Conservation (phyloP, 257 asterid species). For the Hygrophila difformis region DNA sequence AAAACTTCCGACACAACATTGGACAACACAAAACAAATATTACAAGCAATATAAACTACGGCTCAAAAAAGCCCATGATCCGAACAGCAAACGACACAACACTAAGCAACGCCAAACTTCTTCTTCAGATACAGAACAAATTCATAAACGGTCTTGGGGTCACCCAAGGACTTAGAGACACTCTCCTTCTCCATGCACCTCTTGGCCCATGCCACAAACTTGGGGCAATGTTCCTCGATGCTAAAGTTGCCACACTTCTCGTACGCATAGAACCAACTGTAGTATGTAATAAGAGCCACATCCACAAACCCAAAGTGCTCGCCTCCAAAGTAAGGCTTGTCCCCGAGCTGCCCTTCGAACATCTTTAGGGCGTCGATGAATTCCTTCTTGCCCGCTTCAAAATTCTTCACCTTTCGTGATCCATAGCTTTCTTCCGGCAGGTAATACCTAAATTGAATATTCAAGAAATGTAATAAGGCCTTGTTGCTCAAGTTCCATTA, state of each 20-base stretch:
- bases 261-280: slow-evolving; percentile 26
- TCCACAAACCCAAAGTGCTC: slow-evolving; percentile 28
- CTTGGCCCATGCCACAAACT: slow-evolving; percentile 27
- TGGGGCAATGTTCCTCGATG: slow-evolving; percentile 25
- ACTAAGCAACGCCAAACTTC: too few species aligned
- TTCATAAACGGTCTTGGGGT: too few species aligned
- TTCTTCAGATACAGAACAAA: too few species aligned
- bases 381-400: slow-evolving; percentile 24
- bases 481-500: too few species aligned
- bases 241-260: slow-evolving; percentile 27
- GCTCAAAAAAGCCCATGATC: too few species aligned
- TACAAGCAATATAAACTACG: too few species aligned
- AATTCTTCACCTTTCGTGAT: slow-evolving; percentile 27
- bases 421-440: slow-evolving; percentile 24
- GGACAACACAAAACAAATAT: too few species aligned
- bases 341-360: slow-evolving; percentile 37
- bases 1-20: too few species aligned
- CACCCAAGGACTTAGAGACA: slow-evolving; percentile 26
- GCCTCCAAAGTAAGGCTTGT: slow-evolving; percentile 41
- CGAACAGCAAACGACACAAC: too few species aligned
- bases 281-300: slow-evolving; percentile 17
- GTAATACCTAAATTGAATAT: slow-evolving; percentile 12
- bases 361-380: slow-evolving; percentile 17
- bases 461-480: too few species aligned
- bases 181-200: slow-evolving; percentile 31